A percentile compares a stretch with the other conserved stretches of the same genome.
Conservation (phyloP, 1,284 basidiomycete genomes). For the Ustilago trichophora region DNA sequence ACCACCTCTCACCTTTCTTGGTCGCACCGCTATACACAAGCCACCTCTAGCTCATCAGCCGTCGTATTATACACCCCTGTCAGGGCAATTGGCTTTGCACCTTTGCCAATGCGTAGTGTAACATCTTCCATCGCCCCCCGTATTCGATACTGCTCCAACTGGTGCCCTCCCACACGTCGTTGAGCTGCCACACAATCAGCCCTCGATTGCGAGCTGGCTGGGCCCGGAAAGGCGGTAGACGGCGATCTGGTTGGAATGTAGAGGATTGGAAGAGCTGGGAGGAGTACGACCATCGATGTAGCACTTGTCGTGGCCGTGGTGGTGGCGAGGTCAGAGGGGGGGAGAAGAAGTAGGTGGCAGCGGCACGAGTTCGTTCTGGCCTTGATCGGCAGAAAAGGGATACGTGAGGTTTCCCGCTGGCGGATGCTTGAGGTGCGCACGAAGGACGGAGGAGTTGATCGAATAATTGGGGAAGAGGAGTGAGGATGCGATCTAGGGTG, state of each 20-base stretch:
- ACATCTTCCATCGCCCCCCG: conserved; percentile 74
- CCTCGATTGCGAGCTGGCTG: conserved; percentile 74
- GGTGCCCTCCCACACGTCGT: conserved; percentile 76
- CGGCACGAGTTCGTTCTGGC: conserved; percentile 72
- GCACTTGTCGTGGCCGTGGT: conserved; percentile 1
- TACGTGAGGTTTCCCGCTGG: conserved; percentile 72
- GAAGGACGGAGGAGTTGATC: conserved; percentile 74
- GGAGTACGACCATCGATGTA: conserved; percentile 35
- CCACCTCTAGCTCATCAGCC: conserved; percentile 71
- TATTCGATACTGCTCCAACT: conserved; percentile 75
- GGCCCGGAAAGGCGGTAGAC: conserved; percentile 75
- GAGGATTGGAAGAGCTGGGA: conserved; percentile 43
- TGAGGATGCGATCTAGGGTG: conserved; percentile 73
- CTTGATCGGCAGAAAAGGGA: conserved; percentile 72
- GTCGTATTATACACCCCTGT: conserved; percentile 71
- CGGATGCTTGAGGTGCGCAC: conserved; percentile 72
- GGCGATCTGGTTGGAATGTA: conserved; percentile 72
- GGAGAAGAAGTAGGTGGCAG: conserved; percentile 69
- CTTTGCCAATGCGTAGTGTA: conserved; percentile 69
- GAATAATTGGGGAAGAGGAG: conserved; percentile 70
- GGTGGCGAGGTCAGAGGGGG: conserved; percentile 11
- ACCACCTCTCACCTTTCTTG: not conserved
- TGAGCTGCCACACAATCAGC: conserved; percentile 74
- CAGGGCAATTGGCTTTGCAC: conserved; percentile 71
- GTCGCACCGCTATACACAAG: conserved; percentile 64